Evolutionary conservation across 768 basidiomycete genomes (phyloP).

Genomic region (Amanita thiersii): DNA sequence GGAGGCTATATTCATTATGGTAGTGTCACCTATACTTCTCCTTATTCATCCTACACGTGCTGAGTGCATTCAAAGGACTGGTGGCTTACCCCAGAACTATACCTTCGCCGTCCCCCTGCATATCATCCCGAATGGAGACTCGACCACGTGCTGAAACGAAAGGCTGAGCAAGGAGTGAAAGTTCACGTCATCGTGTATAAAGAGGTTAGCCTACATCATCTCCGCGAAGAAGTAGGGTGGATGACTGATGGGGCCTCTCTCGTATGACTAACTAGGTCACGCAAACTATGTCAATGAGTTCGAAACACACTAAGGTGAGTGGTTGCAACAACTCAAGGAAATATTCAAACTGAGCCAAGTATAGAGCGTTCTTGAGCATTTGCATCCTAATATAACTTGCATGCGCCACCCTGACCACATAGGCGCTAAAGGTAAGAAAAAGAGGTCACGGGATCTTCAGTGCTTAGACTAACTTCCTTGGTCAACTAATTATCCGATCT

Average conservation of each 20-base stretch:
- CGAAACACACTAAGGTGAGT: conserved; percentile 69
- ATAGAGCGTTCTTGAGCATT: conserved; percentile 65
- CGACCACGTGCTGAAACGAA: conserved; percentile 75
- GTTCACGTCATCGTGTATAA: conserved; percentile 93
- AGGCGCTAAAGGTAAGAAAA: conserved; percentile 55
- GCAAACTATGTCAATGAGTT: conserved; percentile 86
- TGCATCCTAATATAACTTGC: conserved; percentile 83
- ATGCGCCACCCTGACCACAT: conserved; percentile 92
- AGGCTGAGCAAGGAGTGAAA: conserved; percentile 89
- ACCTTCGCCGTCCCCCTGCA: conserved; percentile 88
- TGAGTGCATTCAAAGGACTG: conserved; percentile 46
- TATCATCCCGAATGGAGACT: conserved; percentile 82
- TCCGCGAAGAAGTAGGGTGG: neutral
- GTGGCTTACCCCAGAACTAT: conserved; percentile 95
- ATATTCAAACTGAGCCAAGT: neutral
- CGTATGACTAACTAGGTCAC: conserved; percentile 46
- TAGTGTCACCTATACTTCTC: conserved; percentile 18
- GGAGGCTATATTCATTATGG: conserved; percentile 85
- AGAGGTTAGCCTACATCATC: conserved; percentile 39
- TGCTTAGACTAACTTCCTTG: too few species aligned
- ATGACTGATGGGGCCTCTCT: neutral
- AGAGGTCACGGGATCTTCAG: neutral
- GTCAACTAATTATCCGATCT: neutral
- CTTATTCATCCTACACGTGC: neutral
- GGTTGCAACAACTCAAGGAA: neutral